Evolutionary conservation across 495 filamentous ascomycete species (phyloP), one percentile per base, ranked within the genome.

Genomic region (Chaetomium fimeti): DNA sequence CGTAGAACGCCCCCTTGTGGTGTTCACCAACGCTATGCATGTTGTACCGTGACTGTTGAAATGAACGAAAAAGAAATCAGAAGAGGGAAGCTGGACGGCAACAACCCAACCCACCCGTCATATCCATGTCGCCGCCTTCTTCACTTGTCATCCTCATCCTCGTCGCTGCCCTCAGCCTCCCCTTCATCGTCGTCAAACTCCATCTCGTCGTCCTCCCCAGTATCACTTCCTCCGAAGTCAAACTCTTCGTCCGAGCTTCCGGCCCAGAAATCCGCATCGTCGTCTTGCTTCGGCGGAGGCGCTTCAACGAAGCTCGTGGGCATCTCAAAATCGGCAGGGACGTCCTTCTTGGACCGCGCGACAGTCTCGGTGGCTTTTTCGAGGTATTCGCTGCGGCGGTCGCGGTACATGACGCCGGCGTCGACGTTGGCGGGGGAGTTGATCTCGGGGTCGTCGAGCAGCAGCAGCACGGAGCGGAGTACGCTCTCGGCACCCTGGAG

Each of bases 361-460:
- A 93, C 89, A 52, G 90, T 85, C 40, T 83, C 81, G 60, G 78
- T 79, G 5, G 93, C 93, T 66, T 79, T 83, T 55, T 78, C 73
- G 72, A 90, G 88, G 78, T 92, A 98, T 28, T 73, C 68, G 8
- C 81, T 79, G 5, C 85, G 84, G 25, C 89, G 72, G 61, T 91
- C 90, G 60, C 94, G 86, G 56, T 96, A 84, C 83, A 93, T 84
- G 15, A 97, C 89, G 29, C 89, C 85, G 13, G 94, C 94, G 69
- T 98, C 93, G 56, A 98, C 94, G 69, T 98, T 98, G 62, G 94
- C 94, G 0, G 94, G 91, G 6, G 91, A 96, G 63, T 86, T 90
- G 66, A 93, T 89, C 73, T 98, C 94, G 18, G 94, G 91, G 72
- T 95, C 89, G 72, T 98, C 94, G 49, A 98, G 87, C 1, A 98